Base-by-base conservation (phyloP, 1,284 basidiomycete species). In the Pseudozyma sp. region DNA sequence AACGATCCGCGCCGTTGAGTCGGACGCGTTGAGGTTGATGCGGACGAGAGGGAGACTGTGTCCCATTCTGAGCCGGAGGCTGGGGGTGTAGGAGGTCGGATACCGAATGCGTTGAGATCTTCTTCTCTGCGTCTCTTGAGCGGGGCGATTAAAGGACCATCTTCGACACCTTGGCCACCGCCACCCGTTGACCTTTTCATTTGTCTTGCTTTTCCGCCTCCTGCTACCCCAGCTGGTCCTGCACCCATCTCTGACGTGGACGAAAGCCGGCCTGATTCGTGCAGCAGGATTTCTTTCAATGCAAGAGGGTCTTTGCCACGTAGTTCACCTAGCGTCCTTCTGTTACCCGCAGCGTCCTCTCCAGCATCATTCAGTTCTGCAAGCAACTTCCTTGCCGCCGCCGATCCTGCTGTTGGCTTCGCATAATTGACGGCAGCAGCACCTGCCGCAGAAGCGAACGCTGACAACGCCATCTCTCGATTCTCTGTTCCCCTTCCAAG, bases 271-370 rank as follows among this genome's bases (percentile, higher is more conserved):
- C 68, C 69, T 5, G 59, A 64, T 38, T 69, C 61, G 38, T 70
- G 67, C 56, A 76, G 40, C 14, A 79, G 60, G n/a, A 78, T 59
- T 18, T 72, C 61, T 25, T 64, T 50, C 9, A 79, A 58, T 44
- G 77, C 76, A 10, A 69, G 18, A 2, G 77, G 69, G 36, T 78
- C 77, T 25, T 68, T 67, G 31, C 77, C 77, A 2, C 62, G 71
- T n/a, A 79, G 51, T 53, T 79, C 77, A 48, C 68, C 72, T 44
- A 79, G 21, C 42, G 55, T 65, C 38, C 72, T 39, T 31, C 54
- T 35, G 34, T 72, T 71, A 25, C 60, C 59, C 8, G 52, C 19
- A 5, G 59, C 40, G n/a, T 75, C 69, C 34, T 60, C 61, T 31
- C 62, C 69, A 1, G 42, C 55, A 1, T 61, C 71, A 49, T 65